Evolutionary conservation across 331 rosid genomes (phyloP), one percentile per base, ranked within the genome.

Genomic region (Phaseolus coccineus): DNA sequence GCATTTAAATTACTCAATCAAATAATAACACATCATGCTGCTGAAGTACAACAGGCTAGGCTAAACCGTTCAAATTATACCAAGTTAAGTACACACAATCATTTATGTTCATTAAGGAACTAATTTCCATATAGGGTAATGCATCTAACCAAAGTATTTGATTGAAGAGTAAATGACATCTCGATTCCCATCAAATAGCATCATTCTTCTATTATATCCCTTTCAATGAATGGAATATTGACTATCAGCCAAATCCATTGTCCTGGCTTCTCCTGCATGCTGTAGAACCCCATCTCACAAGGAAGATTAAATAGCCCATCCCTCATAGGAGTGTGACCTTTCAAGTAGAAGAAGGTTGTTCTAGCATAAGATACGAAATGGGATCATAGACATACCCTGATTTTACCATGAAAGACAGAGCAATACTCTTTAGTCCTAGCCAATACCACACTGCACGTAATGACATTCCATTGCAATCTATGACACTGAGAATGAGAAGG

Each of bases 371-470:
- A 11, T 76, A 68, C 62, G 63, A 77, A 82, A 87, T 55, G 22
- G 75, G 75, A 56, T 35, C 48, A 67, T 19, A 19, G 22, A 19
- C 22, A 19, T 19, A 19, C 22, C 22, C 22, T 19, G 22, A 19
- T 19, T 19, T 19, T 19, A 19, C 22, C 22, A 77, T 95, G 97
- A 86, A 95, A 95, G 79, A 90, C 80, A 40, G 99, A 93, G 74
- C 97, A 93, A 89, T 88, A 91, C 31, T 93, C 99, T 81, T 95
- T 93, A 72, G 86, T 85, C 89, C 89, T 85, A 58, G 97, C 94
- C 52, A 95, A 84, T 73, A 95, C 87, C 80, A 95, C 91, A 74
- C 99, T 95, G 97, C 87, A 91, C n/a, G 55, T 55, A 81, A 78
- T 59, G 27, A 76, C 71, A 40, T 44, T 81, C 72, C 55, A 71